Conservation (phyloP, 345 rosid genomes). For the Dipteronia dyeriana region DNA sequence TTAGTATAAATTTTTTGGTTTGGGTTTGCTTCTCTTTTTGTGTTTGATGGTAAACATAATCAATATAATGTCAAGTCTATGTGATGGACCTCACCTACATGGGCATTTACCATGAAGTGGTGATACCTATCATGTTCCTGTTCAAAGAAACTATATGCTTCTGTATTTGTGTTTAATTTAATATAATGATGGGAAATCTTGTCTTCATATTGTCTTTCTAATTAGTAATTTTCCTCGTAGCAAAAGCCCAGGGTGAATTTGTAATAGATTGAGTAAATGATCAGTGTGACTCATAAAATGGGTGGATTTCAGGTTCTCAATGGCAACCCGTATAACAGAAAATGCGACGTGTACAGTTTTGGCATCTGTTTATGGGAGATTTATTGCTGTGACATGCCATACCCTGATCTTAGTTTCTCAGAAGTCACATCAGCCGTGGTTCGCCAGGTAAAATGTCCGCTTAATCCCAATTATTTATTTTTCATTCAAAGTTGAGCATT, state of each 20-base stretch:
- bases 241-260: neutral
- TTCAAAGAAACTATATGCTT: neutral
- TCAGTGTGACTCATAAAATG: constrained; percentile 20
- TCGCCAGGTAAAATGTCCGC: constrained; percentile 59
- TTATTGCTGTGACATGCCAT: constrained; percentile 99
- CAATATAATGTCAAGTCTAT: neutral
- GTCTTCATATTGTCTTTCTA: neutral
- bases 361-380: constrained; percentile 98
- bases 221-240: neutral
- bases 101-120: neutral
- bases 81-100: neutral
- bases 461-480: neutral
- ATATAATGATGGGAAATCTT: constrained; percentile 10
- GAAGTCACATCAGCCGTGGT: constrained; percentile 98
- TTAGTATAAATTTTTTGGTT: neutral
- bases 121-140: neutral
- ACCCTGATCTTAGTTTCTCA: constrained; percentile 90
- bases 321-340: constrained; percentile 93
- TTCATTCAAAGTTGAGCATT: neutral
- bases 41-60: neutral
- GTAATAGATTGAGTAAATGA: constrained; percentile 12
- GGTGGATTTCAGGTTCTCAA: constrained; percentile 75
- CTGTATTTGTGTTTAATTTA: neutral
- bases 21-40: neutral
- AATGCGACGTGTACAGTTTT: constrained; percentile 96